Evolutionary conservation across 1,284 basidiomycete species (phyloP), one percentile per base, ranked within the genome.

Genomic region (Naganishia sp.): DNA sequence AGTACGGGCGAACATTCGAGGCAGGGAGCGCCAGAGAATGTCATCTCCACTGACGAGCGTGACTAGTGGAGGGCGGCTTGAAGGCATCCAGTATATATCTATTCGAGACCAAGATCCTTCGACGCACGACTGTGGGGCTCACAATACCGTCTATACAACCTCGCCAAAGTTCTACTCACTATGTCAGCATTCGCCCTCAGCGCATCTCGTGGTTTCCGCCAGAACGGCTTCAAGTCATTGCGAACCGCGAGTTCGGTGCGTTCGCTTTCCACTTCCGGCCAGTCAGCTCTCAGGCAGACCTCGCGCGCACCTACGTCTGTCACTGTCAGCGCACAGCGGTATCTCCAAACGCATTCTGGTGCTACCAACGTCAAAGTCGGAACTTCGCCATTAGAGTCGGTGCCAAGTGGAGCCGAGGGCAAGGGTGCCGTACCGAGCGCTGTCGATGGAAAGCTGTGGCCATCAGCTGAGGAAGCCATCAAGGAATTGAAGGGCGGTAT

Each of bases 401-500:
- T 65, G 3, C 63, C 63, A 0, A 56, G 53, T 50, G 47, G 46
- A 45, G 63, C 63, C 18, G 63, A 65, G 28, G 46, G 39, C 6
- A 51, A 61, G 15, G 58, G 58, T 32, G n/a, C 13, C 11, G 57
- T 60, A 18, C 45, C 57, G 28, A 32, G 28, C 17, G 47, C 47
- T 17, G 47, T 51, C 5, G 75, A 72, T 60, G 74, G 74, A 65
- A 95, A 95, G 78, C 82, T 94, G 28, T 94, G 88, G 87, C 77
- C 82, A 10, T 88, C 86, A 18, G 88, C 84, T 0, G 89, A 93
- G 60, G 88, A 91, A 70, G 92, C 92, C 1, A 84, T 94, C 68
- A 84, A 85, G 77, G 90, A 89, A 74, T 83, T 94, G 75, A 88
- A 90, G 82, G 86, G 87, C 6, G 91, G 91, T 18, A 86, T 88